These are phyloP conservation scores for Amaranthus cruentus DNA, from an alignment of 148 eudicot species.

Conservation along the genomic window DNA sequence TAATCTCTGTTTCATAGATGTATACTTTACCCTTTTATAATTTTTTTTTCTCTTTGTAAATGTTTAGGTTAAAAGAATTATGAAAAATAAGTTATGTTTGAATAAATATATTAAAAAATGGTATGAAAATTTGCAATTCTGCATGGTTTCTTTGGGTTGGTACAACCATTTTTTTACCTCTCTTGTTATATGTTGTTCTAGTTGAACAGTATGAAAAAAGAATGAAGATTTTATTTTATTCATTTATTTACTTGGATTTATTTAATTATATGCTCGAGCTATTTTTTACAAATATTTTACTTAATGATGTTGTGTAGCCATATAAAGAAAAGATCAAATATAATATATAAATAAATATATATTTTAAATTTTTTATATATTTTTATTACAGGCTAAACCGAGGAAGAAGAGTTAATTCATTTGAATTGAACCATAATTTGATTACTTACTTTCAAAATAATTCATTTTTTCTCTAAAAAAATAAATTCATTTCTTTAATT, in stretches of 20 bases:
- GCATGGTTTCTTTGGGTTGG: background rate
- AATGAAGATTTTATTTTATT: background rate
- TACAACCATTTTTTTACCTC: background rate
- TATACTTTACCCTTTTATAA: background rate
- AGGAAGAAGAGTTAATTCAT: background rate
- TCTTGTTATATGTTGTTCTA: background rate
- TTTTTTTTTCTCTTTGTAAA: background rate
- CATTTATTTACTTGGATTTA: background rate
- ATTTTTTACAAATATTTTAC: no score
- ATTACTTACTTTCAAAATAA: no score
- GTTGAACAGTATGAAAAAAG: background rate
- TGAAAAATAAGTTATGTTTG: background rate
- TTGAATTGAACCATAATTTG: no score
- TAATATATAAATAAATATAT: no score
- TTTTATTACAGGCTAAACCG: background rate
- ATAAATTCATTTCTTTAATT: no score
- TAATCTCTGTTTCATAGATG: constrained; percentile 17
- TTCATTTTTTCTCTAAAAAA: no score
- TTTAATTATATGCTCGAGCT: background rate
- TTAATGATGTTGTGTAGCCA: no score
- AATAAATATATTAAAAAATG: background rate
- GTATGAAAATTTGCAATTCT: no score
- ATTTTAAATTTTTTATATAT: no score
- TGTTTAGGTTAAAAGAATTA: background rate
- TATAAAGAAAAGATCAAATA: no score